These are phyloP conservation scores for Termitomyces sp. DNA, from an alignment of 768 basidiomycete genomes.

Conservation along the genomic window DNA sequence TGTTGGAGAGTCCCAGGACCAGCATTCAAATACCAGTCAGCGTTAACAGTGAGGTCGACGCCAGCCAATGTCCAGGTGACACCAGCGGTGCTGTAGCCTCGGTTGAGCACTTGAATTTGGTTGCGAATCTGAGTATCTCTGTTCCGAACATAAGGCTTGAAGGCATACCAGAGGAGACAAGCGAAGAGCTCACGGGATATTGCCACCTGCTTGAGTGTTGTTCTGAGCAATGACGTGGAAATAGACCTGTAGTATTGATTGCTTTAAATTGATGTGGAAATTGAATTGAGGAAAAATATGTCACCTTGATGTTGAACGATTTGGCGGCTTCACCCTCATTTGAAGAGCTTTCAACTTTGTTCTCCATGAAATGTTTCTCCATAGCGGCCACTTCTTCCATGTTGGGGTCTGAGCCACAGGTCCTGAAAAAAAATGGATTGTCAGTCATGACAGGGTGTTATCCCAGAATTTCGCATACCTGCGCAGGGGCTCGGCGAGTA, in stretches of 20 bases:
- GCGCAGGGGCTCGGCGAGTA: neutral
- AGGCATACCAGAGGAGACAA: no score
- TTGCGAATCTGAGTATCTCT: neutral
- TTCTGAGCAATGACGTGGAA: neutral
- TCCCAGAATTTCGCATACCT: no score
- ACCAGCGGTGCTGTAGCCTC: neutral
- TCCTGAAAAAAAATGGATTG: neutral
- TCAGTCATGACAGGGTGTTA: neutral
- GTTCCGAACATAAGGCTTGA: neutral
- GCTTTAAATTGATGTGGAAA: neutral
- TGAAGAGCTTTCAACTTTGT: neutral
- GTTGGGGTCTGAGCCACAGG: neutral
- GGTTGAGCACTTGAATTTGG: constrained; percentile 1
- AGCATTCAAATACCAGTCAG: neutral
- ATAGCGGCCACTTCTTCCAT: neutral
- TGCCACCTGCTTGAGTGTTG: neutral
- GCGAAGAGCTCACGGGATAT: neutral
- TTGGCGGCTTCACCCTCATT: neutral
- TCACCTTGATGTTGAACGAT: neutral
- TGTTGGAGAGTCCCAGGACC: neutral
- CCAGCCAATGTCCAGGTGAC: neutral
- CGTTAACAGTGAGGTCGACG: neutral
- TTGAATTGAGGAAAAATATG: no score
- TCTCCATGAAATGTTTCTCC: constrained; percentile 1
- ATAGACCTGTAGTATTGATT: neutral